phyloP scores from a whole-genome alignment of 2,329 filamentous ascomycete genomes.

The Pseudopithomyces chartarum region DNA sequence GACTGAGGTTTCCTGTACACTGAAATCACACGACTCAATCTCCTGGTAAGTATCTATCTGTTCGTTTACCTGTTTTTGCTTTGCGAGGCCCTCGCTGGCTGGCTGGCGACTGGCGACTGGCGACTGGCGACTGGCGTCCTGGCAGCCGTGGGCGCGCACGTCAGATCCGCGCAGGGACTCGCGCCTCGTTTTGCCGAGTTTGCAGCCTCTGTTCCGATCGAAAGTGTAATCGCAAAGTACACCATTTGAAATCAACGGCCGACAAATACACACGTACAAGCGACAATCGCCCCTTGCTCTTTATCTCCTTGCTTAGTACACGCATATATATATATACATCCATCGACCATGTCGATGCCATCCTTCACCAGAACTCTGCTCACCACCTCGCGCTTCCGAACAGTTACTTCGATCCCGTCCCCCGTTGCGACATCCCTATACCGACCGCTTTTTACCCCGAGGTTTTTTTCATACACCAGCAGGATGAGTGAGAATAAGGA shows the following conservation, averaged over 20 bases:
- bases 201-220: slow-evolving; percentile 4
- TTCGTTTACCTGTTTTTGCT: slow-evolving; percentile 4
- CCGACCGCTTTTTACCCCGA: slow-evolving; percentile 38
- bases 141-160: neutral
- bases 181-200: slow-evolving; percentile 36
- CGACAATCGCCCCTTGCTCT: neutral
- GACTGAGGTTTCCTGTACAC: slow-evolving; percentile 12
- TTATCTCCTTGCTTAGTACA: neutral
- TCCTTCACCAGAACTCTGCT: slow-evolving; percentile 49
- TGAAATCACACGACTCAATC: slow-evolving; percentile 13
- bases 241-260: neutral
- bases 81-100: no score
- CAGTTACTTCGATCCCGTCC: slow-evolving; percentile 35
- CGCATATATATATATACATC: slow-evolving; percentile 26
- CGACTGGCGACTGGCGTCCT: neutral
- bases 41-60: slow-evolving; percentile 31
- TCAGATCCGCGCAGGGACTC: slow-evolving; percentile 27
- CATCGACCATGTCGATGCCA: slow-evolving; percentile 48
- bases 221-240: no score
- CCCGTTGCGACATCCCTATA: slow-evolving; percentile 37
- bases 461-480: slow-evolving; percentile 49
- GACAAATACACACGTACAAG: no score
- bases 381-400: slow-evolving; percentile 45
- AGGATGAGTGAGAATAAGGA: slow-evolving; percentile 47
- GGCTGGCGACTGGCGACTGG: no score